Percentiles rank a stretch among this genome's conserved stretches.
Evolutionary conservation across 371 early-diverging fungal genomes (phyloP).

Genomic region (Mucor irregularis): DNA sequence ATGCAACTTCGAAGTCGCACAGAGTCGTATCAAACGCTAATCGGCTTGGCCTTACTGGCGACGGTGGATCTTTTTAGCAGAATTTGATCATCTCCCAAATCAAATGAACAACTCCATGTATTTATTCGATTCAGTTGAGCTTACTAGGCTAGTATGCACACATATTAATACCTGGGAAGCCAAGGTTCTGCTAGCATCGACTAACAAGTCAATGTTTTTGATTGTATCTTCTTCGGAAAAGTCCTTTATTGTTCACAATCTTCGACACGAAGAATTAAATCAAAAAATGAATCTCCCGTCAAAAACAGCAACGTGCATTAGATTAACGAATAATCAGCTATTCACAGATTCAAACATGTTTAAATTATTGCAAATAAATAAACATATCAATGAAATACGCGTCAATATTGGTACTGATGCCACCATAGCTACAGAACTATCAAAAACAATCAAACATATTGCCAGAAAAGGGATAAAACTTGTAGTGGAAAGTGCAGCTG

Average conservation of each 20-base stretch:
- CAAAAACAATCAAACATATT: slow-evolving; percentile 8
- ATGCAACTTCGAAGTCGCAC: too few relatives aligned
- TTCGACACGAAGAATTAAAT: slow-evolving; percentile 3
- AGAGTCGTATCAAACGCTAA: too few relatives aligned
- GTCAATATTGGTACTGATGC: slow-evolving; percentile 9
- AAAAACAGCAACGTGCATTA: slow-evolving; percentile 8
- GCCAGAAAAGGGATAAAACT: slow-evolving; percentile 8
- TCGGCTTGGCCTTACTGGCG: too few relatives aligned
- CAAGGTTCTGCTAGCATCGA: slow-evolving; percentile 3
- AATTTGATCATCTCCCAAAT: slow-evolving; percentile 2
- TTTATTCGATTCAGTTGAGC: slow-evolving; percentile 7
- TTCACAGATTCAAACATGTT: slow-evolving; percentile 7
- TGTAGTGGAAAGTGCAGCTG: slow-evolving; percentile 8
- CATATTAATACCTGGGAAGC: slow-evolving; percentile 7
- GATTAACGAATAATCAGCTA: slow-evolving; percentile 6
- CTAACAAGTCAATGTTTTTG: slow-evolving; percentile 6
- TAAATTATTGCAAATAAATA: slow-evolving; percentile 7
- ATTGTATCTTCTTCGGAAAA: slow-evolving; percentile 6
- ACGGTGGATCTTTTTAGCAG: slow-evolving; percentile 9
- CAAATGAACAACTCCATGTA: slow-evolving; percentile 6
- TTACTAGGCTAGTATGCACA: slow-evolving; percentile 6
- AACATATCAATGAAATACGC: slow-evolving; percentile 7
- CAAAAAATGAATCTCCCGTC: slow-evolving; percentile 8
- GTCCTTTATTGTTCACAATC: slow-evolving; percentile 11
- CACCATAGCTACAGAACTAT: slow-evolving; percentile 9